A percentile compares a stretch with the other conserved stretches of the same genome.
These are phyloP conservation scores for Lentinula novae-zelandiae DNA, from an alignment of 1,284 basidiomycete species.

Conservation along the genomic window DNA sequence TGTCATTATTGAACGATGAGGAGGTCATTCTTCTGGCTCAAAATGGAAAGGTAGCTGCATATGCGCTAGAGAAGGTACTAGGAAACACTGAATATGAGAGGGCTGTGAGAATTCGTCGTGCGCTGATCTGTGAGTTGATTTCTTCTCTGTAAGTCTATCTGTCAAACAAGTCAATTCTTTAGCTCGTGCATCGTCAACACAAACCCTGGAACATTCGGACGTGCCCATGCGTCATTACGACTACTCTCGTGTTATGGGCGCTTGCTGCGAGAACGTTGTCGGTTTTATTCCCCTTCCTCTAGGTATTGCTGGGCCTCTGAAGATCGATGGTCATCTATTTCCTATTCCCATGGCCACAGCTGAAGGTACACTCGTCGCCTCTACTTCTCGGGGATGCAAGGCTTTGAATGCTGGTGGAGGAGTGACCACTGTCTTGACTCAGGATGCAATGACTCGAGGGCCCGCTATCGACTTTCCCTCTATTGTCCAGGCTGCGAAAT, in stretches of 20 bases:
- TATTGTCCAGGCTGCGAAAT: constrained; percentile 75
- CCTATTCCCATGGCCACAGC: constrained; percentile 99
- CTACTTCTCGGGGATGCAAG: constrained; percentile 96
- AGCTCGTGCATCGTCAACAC: constrained; percentile 86
- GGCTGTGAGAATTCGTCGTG: constrained; percentile 85
- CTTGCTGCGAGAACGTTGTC: constrained; percentile 99
- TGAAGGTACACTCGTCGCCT: constrained; percentile 97
- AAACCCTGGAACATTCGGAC: constrained; percentile 82
- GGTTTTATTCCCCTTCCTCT: constrained; percentile 97
- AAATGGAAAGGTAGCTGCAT: constrained; percentile 90
- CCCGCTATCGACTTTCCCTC: constrained; percentile 96
- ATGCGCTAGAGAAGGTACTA: constrained; percentile 92
- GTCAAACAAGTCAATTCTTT: constrained; percentile 43
- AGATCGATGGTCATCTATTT: constrained; percentile 81
- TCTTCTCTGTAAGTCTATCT: constrained; percentile 86
- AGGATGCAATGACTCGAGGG: constrained; percentile 98
- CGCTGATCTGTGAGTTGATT: constrained; percentile 77
- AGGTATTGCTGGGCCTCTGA: constrained; percentile 95
- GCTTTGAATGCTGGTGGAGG: constrained; percentile 96
- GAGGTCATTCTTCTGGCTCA: constrained; percentile 89
- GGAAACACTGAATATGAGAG: constrained; percentile 63
- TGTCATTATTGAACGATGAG: constrained; percentile 81
- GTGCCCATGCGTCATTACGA: constrained; percentile 89
- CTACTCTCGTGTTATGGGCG: constrained; percentile 92
- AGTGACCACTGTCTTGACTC: constrained; percentile 89